phyloP scores from a whole-genome alignment of 768 basidiomycete genomes.

The Hericium alpestre region DNA sequence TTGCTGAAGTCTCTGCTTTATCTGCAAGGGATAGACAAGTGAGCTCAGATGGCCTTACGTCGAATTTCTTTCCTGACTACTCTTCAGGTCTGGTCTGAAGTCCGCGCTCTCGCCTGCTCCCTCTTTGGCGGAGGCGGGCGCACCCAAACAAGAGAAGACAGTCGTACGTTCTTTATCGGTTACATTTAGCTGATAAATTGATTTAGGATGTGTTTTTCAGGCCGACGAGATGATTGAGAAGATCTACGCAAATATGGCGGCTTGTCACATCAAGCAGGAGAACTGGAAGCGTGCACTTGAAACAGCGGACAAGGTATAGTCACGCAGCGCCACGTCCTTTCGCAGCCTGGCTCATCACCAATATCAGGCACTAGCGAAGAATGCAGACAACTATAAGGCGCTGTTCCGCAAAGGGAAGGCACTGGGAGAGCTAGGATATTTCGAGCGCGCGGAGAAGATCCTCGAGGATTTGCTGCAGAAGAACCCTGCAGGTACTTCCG shows the following conservation, averaged over 20 bases:
- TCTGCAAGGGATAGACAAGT: slow-evolving; percentile 72
- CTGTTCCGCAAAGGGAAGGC: slow-evolving; percentile 77
- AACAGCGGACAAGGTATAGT: slow-evolving; percentile 64
- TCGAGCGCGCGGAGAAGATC: slow-evolving; percentile 59
- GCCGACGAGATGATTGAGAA: slow-evolving; percentile 69
- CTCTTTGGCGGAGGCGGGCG: slow-evolving; percentile 14
- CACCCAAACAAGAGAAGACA: slow-evolving; percentile 42
- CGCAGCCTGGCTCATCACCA: not conserved
- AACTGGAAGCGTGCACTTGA: slow-evolving; percentile 76
- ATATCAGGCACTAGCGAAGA: slow-evolving; percentile 61
- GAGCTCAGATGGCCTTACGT: slow-evolving; percentile 15
- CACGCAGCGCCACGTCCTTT: not conserved
- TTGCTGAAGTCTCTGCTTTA: slow-evolving; percentile 49
- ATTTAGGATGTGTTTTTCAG: slow-evolving; percentile 25
- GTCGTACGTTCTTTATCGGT: slow-evolving; percentile 35
- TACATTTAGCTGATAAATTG: not conserved
- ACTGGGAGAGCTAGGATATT: slow-evolving; percentile 63
- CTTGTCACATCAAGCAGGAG: slow-evolving; percentile 68
- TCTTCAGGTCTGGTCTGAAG: slow-evolving; percentile 4
- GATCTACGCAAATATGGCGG: slow-evolving; percentile 78
- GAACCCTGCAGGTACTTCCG: slow-evolving; percentile 42
- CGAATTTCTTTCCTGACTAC: not conserved
- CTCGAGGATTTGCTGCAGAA: slow-evolving; percentile 56
- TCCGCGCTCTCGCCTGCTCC: not conserved
- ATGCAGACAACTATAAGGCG: slow-evolving; percentile 68